A percentile compares a stretch with the other conserved stretches of the same genome.
Evolutionary conservation across 768 basidiomycete species (phyloP).

Genomic region (Fomitopsis pulvina): DNA sequence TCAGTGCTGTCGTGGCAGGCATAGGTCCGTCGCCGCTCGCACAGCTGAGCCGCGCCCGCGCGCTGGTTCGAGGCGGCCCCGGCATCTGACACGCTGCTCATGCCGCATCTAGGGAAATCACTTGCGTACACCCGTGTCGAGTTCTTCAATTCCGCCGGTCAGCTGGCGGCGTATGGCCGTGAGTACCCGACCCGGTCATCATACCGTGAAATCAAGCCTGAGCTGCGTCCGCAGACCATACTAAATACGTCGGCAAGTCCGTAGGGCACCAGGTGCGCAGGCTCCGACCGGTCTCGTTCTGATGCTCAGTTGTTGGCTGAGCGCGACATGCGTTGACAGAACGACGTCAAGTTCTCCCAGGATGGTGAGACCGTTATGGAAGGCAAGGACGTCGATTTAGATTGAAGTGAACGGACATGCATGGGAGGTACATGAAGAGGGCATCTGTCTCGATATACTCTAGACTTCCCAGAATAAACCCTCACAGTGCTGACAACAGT

Average conservation of each 20-base stretch:
- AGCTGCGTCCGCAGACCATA: slow-evolving; percentile 50
- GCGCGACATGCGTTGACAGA: slow-evolving; percentile 30
- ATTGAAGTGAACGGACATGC: neutral
- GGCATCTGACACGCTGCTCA: neutral
- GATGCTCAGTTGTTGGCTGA: slow-evolving; percentile 32
- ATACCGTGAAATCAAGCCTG: slow-evolving; percentile 1
- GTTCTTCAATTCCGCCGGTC: slow-evolving; percentile 57
- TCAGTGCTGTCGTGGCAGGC: slow-evolving; percentile 59
- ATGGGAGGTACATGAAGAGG: neutral
- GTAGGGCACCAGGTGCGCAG: slow-evolving; percentile 32
- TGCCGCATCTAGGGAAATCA: slow-evolving; percentile 48
- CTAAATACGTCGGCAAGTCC: slow-evolving; percentile 79
- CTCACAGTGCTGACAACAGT: too few species aligned
- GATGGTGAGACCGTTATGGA: slow-evolving; percentile 71
- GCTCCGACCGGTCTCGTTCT: neutral
- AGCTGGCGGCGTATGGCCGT: slow-evolving; percentile 81
- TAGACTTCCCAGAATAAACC: too few species aligned
- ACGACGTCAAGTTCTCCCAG: slow-evolving; percentile 71
- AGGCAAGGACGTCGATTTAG: slow-evolving; percentile 44
- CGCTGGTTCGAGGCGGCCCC: too few species aligned
- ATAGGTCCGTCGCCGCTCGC: slow-evolving; percentile 41
- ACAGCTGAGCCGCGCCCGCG: too few species aligned
- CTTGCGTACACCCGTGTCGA: slow-evolving; percentile 80
- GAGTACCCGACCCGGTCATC: slow-evolving; percentile 22
- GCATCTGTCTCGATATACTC: neutral